Evolutionary conservation across 805 yeast genomes (phyloP), one percentile per base, ranked within the genome.

Genomic region (Candida takata): DNA sequence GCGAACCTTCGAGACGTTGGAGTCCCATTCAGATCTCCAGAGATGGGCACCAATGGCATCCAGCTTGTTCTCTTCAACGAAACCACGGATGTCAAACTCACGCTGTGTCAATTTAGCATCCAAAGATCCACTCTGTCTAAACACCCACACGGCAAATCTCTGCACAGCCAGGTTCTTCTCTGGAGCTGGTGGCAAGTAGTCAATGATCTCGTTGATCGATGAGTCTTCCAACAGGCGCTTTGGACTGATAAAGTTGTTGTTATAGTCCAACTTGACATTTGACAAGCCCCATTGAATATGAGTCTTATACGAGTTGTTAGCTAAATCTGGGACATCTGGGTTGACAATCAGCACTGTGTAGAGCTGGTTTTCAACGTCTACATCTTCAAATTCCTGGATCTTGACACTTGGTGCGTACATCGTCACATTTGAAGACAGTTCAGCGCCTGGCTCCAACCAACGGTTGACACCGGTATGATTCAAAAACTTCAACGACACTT

Each of bases 1-100:
- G 59, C 97, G 77, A 19, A 88, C 79, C 4, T 55, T 57, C 21
- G 69, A 70, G 29, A 84, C 82, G 48, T 79, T 74, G 49, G 84
- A 64, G 60, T 92, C 97, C 77, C 81, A 90, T 28, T 61, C 65
- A 47, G 80, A 77, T 69, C 97, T 78, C 90, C 95, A 90, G 31
- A 85, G 69, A 57, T 86, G 95, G 2, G 95, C 96, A 19, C 97
- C 97, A 32, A 88, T 76, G 1, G 97, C 76, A n/a, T 65, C 63
- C 47, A 92, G 69, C 4, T 65, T 55, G 57, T 83, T 55, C 4
- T 59, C 43, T 4, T 60, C 65, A 12, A 68, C 83, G 57, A 86
- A 88, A 6, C 53, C 49, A 55, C 97, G 75, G 43, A 90, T 78
- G 50, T 85, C 74, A 54, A 90, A 90, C 37, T 64, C 55, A 44